A percentile compares a stretch with the other conserved stretches of the same genome.
phyloP scores from a whole-genome alignment of 1,284 basidiomycete species.

The Moesziomyces aphidis region DNA sequence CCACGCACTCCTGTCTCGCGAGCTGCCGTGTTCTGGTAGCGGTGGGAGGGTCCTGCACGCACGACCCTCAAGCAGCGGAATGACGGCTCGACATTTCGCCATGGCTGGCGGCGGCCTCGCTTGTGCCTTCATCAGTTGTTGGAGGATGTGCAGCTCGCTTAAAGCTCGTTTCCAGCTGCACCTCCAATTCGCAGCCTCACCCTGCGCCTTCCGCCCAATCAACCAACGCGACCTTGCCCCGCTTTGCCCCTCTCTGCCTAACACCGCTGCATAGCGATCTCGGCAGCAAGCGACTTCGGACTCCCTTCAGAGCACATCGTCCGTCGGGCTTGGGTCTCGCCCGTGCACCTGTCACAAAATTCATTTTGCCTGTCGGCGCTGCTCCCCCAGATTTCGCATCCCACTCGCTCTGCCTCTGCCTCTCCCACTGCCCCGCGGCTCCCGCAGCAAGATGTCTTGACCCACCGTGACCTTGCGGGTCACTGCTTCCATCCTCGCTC shows the following conservation, averaged over 20 bases:
- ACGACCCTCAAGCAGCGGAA: too few relatives aligned
- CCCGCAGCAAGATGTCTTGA: too few relatives aligned
- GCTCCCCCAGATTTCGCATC: not conserved
- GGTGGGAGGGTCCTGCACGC: too few relatives aligned
- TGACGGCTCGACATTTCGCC: not conserved
- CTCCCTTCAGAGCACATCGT: too few relatives aligned
- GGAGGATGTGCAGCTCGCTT: conserved; percentile 16
- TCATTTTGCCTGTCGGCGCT: not conserved
- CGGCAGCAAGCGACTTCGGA: too few relatives aligned
- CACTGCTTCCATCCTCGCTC: not conserved
- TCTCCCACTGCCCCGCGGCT: too few relatives aligned
- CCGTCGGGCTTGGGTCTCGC: not conserved
- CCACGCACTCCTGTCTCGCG: too few relatives aligned
- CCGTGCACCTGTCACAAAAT: not conserved
- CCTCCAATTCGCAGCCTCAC: not conserved
- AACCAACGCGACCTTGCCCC: conserved; percentile 8
- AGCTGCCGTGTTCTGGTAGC: too few relatives aligned
- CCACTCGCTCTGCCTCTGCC: too few relatives aligned
- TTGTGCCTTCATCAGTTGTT: conserved; percentile 1
- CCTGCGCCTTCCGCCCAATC: conserved; percentile 1
- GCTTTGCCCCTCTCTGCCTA: conserved; percentile 1
- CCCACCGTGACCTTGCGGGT: too few relatives aligned
- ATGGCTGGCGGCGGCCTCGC: conserved; percentile 2
- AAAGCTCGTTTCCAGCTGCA: conserved; percentile 1
- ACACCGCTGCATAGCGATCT: too few relatives aligned